These are phyloP conservation scores for Helminthosporium solani DNA, from an alignment of 2,329 filamentous ascomycete species.

Conservation along the genomic window DNA sequence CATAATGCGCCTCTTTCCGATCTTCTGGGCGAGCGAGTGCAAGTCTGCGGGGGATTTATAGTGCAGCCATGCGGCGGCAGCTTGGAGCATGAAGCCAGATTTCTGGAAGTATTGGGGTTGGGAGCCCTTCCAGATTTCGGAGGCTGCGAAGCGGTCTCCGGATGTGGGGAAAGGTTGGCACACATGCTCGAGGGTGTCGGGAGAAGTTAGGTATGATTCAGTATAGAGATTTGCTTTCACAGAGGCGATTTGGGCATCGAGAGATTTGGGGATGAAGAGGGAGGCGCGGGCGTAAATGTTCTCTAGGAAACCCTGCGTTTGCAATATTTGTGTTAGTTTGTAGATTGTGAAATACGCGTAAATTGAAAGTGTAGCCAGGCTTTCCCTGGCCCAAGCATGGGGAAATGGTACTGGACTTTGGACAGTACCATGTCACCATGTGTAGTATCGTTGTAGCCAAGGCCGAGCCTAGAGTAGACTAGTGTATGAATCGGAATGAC, in stretches of 20 bases:
- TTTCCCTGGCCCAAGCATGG: too few relatives aligned
- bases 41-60: conserved; percentile 70
- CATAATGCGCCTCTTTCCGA: conserved; percentile 73
- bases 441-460: too few relatives aligned
- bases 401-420: too few relatives aligned
- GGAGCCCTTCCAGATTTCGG: conserved; percentile 71
- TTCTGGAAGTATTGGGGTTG: conserved; percentile 62
- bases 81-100: conserved; percentile 72
- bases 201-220: conserved; percentile 59
- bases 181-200: conserved; percentile 55
- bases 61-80: conserved; percentile 78
- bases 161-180: conserved; percentile 66
- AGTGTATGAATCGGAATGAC: too few relatives aligned
- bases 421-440: too few relatives aligned
- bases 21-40: conserved; percentile 61
- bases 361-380: too few relatives aligned
- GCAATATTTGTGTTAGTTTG: neutral
- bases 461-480: too few relatives aligned
- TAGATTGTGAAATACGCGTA: conserved; percentile 45
- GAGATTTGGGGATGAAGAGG: conserved; percentile 66
- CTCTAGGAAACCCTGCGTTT: conserved; percentile 51
- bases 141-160: conserved; percentile 78
- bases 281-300: conserved; percentile 62
- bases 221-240: conserved; percentile 68
- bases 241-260: conserved; percentile 65